Evolutionary conservation across 345 rosid genomes (phyloP), one percentile per base, ranked within the genome.

Genomic region (Lepidium didymum): DNA sequence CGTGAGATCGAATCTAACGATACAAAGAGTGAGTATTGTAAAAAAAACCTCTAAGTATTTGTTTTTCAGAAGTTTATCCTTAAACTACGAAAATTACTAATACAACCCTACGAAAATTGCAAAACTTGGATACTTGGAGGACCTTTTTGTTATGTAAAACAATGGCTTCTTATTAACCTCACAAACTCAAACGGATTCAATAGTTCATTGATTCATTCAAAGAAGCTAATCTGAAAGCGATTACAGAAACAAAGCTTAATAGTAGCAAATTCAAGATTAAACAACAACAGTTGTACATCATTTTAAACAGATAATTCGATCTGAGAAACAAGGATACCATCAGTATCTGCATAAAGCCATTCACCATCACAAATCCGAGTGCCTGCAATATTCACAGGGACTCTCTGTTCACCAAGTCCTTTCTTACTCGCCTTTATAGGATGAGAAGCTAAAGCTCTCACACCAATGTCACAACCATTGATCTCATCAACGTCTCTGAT

Each of bases 291-390:
- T 25, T 43, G 27, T 5, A 29, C 7, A 4, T 53, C 11, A 37
- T 31, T 19, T 21, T 62, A 85, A 64, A 83, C 87, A 4, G 89
- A 78, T 51, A 85, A 46, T 71, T 89, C 92, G 1, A 82, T 44
- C 34, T 72, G 81, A 46, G 90, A 89, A 45, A 89, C 73, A 7
- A 89, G 87, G 80, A 89, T 89, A 8, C 96, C 92, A 57, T 89
- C 96, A 4, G 92, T 85, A 65, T 89, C 96, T 4, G 96, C 92
- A 57, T 89, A 89, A 64, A 89, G 92, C 92, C 90, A 89, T 64
- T 89, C 96, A 0, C 96, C 92, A 63, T 89, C 89, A 15, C 69
- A 77, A 62, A 89, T 87, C 74, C 96, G 73, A 8, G 89, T 83
- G 19, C 92, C 92, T 7, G 77, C 96, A 3, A 89, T 58, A 63